phyloP scores from a whole-genome alignment of 1,139 yeast species.

The Saccharomyces hybrid region DNA sequence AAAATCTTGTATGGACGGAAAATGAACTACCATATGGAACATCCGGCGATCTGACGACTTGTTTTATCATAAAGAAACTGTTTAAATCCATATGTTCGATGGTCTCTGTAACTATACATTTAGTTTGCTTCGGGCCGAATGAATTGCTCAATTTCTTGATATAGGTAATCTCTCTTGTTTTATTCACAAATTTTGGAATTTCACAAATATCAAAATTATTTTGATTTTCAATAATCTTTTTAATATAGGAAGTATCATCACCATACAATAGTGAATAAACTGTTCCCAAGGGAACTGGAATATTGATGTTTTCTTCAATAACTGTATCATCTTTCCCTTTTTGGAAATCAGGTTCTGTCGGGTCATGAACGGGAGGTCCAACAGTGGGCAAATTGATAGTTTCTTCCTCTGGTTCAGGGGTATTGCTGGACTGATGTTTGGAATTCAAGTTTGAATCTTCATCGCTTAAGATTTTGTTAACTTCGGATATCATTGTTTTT shows the following conservation, averaged over 20 bases:
- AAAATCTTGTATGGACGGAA: constrained; percentile 59
- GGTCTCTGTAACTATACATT: constrained; percentile 68
- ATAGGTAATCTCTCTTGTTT: constrained; percentile 59
- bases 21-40: constrained; percentile 91
- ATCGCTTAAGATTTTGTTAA: constrained; percentile 32
- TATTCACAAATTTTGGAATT: constrained; percentile 43
- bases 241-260: constrained; percentile 51
- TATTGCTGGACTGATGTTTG: constrained; percentile 8
- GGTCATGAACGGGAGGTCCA: constrained; percentile 53
- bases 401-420: constrained; percentile 16
- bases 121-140: constrained; percentile 92
- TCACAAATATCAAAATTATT: constrained; percentile 63
- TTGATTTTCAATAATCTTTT: constrained; percentile 52
- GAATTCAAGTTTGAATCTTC: constrained; percentile 2
- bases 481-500: constrained; percentile 39
- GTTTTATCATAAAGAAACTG: constrained; percentile 50
- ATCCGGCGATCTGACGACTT: constrained; percentile 76
- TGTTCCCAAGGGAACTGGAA: constrained; percentile 71
- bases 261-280: constrained; percentile 68
- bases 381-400: constrained; percentile 33
- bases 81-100: constrained; percentile 58
- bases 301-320: constrained; percentile 46
- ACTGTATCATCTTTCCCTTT: constrained; percentile 57
- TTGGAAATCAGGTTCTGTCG: constrained; percentile 45
- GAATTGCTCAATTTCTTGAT: constrained; percentile 74